phyloP scores from a whole-genome alignment of 805 yeast genomes.

The Metschnikowia picachoensis region DNA sequence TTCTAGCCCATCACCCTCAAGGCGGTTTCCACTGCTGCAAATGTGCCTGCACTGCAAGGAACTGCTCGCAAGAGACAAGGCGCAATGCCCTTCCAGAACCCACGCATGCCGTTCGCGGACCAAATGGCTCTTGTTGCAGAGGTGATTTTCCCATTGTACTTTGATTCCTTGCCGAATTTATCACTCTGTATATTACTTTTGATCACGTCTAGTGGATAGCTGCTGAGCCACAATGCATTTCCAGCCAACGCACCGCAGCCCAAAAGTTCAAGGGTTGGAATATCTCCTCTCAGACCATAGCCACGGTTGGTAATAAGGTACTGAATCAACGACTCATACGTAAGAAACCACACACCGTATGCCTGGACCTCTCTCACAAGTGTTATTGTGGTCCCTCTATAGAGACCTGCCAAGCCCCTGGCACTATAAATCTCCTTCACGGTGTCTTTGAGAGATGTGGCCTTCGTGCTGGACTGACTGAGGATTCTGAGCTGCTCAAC shows the following conservation, averaged over 20 bases:
- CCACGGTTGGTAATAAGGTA: conserved; percentile 30
- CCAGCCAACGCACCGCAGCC: conserved; percentile 63
- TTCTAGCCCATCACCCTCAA: conserved; percentile 49
- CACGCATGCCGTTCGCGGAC: conserved; percentile 41
- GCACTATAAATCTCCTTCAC: conserved; percentile 38
- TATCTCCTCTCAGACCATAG: conserved; percentile 41
- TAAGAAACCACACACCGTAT: conserved; percentile 69
- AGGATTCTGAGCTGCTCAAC: conserved; percentile 65
- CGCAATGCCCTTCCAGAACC: conserved; percentile 61
- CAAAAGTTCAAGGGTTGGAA: conserved; percentile 54
- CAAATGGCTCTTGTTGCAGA: conserved; percentile 40
- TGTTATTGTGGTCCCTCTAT: conserved; percentile 54
- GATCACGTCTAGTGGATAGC: conserved; percentile 51
- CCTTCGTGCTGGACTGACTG: conserved; percentile 46
- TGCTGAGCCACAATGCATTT: conserved; percentile 59
- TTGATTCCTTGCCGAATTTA: conserved; percentile 40
- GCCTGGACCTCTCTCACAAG: conserved; percentile 62
- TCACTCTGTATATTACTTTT: conserved; percentile 54
- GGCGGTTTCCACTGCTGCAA: conserved; percentile 71
- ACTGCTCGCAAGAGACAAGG: conserved; percentile 59
- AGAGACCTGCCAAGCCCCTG: conserved; percentile 50
- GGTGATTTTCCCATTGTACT: conserved; percentile 38
- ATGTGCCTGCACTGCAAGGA: conserved; percentile 71
- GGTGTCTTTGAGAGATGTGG: conserved; percentile 29
- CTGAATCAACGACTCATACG: conserved; percentile 56